Percentiles rank a stretch among this genome's conserved stretches.
Conservation (phyloP, 164 flowering plant genomes). For the Tetracentron sinense region DNA sequence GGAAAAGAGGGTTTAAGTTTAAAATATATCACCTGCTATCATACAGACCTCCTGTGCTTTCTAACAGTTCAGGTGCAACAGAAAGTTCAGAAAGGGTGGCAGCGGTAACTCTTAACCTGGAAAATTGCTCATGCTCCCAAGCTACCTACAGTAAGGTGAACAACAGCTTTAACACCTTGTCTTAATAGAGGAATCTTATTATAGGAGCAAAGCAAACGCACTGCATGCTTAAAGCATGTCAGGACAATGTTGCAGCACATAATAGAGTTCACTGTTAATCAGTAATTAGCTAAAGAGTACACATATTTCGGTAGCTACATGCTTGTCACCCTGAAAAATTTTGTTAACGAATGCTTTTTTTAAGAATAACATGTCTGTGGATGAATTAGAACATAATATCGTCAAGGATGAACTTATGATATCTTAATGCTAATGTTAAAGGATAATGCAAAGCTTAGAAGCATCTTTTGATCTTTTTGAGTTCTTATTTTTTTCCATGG, state of each 20-base stretch:
- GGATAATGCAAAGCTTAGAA: no score
- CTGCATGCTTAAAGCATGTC: neutral
- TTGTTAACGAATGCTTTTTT: no score
- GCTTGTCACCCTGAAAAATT: no score
- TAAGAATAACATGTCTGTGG: no score
- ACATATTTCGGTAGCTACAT: neutral
- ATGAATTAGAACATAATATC: no score
- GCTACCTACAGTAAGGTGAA: slow-evolving; percentile 83
- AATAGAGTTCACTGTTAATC: no score
- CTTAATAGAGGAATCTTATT: slow-evolving; percentile 1
- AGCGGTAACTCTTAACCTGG: slow-evolving; percentile 87
- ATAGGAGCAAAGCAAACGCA: neutral
- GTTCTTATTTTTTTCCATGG: no score
- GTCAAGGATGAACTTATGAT: no score
- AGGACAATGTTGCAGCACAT: neutral
- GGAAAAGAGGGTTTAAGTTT: neutral
- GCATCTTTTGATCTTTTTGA: no score
- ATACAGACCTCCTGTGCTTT: slow-evolving; percentile 70
- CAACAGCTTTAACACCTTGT: slow-evolving; percentile 21
- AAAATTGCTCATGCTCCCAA: slow-evolving; percentile 99
- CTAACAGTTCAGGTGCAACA: slow-evolving; percentile 69
- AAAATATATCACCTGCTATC: slow-evolving; percentile 63
- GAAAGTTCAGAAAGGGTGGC: slow-evolving; percentile 85
- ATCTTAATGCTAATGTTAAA: no score
- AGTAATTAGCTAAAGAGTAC: no score